Evolutionary conservation across 1,139 yeast genomes (phyloP), one percentile per base, ranked within the genome.

Genomic region (Yamadazyma atmosphaerica): DNA sequence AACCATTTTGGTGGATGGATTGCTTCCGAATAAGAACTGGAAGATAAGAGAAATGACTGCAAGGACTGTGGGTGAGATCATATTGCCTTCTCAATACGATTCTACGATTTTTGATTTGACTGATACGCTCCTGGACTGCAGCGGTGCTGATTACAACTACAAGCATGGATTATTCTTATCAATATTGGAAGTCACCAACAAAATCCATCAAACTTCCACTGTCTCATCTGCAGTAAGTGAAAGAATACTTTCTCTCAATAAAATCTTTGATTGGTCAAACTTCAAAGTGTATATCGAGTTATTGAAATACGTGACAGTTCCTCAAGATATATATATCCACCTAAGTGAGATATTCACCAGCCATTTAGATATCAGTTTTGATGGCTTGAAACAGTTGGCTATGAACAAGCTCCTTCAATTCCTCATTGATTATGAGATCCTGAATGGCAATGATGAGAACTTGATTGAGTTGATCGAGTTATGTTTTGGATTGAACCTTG

Each of bases 21-120:
- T 83, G 43, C 58, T 86, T 30, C 61, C 63, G 1, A 72, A 79
- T 46, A 64, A 61, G 34, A 67, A 73, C 39, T 90, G 96, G 96
- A 88, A 87, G 51, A 74, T 90, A 2, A 73, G 98, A 43, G 96
- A 89, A 55, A 77, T 86, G 76, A 83, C 95, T 0, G 88, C 96
- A 0, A 70, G 83, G 54, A 77, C 89, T 3, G 54, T 87, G 1
- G 77, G 83, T 0, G 63, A 83, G 0, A 34, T 47, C 12, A 8
- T 34, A 1, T 30, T 34, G 4, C 32, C 39, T 3, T 7, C 13
- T 2, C 4, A 19, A 9, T 13, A 21, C 24, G 24, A 8, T 4
- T 5, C 6, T 6, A 22, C 36, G 3, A 21, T 35, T 14, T 14
- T 13, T 10, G 41, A 58, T 72, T 2, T 56, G 62, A 8, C 57